Percentiles rank a stretch among this genome's conserved stretches.
Evolutionary conservation across 768 basidiomycete species (phyloP).

Genomic region (Phlebiopsis gigantea): DNA sequence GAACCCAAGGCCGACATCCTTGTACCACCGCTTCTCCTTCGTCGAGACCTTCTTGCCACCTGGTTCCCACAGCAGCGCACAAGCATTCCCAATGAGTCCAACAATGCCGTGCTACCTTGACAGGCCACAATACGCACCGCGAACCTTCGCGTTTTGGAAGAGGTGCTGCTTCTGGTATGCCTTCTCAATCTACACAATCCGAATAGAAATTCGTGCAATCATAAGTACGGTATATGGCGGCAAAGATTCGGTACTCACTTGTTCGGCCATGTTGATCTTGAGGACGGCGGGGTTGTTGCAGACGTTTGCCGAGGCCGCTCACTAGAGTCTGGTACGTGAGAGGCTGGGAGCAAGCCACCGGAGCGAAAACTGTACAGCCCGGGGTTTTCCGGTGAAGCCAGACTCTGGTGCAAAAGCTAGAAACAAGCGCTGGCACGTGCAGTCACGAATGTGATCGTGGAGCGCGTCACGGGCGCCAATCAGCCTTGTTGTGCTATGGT

Average conservation of each 20-base stretch:
- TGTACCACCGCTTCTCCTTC: constrained; percentile 98
- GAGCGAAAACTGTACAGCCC: constrained; percentile 36
- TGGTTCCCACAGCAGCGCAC: constrained; percentile 22
- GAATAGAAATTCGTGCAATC: constrained; percentile 8
- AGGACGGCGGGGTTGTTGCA: constrained; percentile 19
- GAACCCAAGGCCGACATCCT: constrained; percentile 95
- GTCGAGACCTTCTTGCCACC: constrained; percentile 89
- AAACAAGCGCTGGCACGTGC: neutral
- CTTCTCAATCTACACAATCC: constrained; percentile 79
- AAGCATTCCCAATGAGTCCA: neutral
- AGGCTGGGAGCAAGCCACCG: constrained; percentile 32
- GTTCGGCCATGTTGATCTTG: constrained; percentile 36
- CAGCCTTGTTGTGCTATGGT: constrained; percentile 21
- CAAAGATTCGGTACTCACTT: constrained; percentile 21
- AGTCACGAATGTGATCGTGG: neutral
- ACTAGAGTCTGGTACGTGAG: constrained; percentile 9
- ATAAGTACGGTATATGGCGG: constrained; percentile 6
- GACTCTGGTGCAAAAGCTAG: constrained; percentile 9
- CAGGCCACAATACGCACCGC: constrained; percentile 54
- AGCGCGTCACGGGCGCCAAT: constrained; percentile 2
- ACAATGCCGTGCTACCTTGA: neutral
- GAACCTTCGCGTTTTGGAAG: constrained; percentile 95
- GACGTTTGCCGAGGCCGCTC: constrained; percentile 10
- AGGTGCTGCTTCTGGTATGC: constrained; percentile 97
- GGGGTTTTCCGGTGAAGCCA: constrained; percentile 27